Evolutionary conservation across 2,329 filamentous ascomycete species (phyloP), one percentile per base, ranked within the genome.

Genomic region (Cytospora piceae): DNA sequence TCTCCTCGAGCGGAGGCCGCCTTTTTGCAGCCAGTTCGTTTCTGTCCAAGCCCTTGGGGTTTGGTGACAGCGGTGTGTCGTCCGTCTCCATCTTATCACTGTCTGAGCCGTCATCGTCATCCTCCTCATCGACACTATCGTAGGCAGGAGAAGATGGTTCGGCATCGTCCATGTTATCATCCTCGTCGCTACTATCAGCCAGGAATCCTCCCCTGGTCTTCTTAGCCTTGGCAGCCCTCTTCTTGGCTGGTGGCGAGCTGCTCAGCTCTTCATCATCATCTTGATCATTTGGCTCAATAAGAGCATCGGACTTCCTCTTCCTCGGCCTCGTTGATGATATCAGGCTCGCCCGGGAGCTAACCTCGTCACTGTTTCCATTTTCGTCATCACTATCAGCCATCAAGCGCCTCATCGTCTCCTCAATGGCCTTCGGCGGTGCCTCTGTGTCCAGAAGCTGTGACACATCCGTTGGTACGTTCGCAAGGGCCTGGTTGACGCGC

Each of bases 401-500:
- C 66, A 68, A 53, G 67, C 64, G 73, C 68, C 66, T 69, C 58
- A 68, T 72, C 15, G 63, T 69, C 59, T 67, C 64, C 31, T 53
- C 64, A 12, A 70, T 69, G 34, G 63, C 69, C 57, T 68, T 67
- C 37, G 65, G 49, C 31, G 58, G 61, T 52, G 56, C 64, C 24
- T n/a, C 31, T 17, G 51, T 46, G 54, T 67, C 67, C n/a, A 61
- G 64, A 61, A 67, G 52, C 54, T 49, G 64, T 49, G 59, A 63
- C 46, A 11, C 63, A 60, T 60, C 63, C 37, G 20, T 67, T 9
- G 67, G 67, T 37, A 58, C 67, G 22, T 67, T 70, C 58, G 71
- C 63, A 1, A 75, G 78, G 1, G 75, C 77, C 17, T 75, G 74
- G 61, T 77, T 79, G 24, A 81, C 79, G 57, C 84, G 84, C 69